These are phyloP conservation scores for Vachellia pachyceras DNA, from an alignment of 306 rosid species.

Conservation along the genomic window DNA sequence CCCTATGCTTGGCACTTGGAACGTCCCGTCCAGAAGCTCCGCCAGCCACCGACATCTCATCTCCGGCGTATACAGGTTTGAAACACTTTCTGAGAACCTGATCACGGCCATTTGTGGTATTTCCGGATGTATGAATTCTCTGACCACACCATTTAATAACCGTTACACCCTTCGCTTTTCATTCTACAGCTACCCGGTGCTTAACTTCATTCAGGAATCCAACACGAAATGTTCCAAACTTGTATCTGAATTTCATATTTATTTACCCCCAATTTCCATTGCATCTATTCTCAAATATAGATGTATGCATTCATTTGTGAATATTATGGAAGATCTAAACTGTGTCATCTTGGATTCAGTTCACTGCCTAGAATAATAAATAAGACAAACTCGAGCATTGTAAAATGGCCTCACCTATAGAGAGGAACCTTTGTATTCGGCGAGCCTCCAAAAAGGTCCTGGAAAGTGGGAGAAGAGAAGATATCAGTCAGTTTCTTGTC, in stretches of 20 bases:
- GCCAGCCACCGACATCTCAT: slow-evolving; percentile 74
- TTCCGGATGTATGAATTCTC: slow-evolving; percentile 54
- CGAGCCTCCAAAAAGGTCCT: slow-evolving; percentile 49
- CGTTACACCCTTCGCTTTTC: too few species aligned
- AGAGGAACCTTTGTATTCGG: slow-evolving; percentile 50
- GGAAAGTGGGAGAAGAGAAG: slow-evolving; percentile 57
- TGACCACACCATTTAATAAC: slow-evolving; percentile 1
- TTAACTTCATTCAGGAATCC: neutral
- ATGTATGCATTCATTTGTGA: too few species aligned
- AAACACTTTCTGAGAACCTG: slow-evolving; percentile 53
- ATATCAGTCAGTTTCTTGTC: slow-evolving; percentile 65
- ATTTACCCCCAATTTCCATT: neutral
- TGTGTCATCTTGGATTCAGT: neutral
- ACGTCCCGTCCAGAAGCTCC: slow-evolving; percentile 62
- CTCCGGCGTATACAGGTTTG: slow-evolving; percentile 65
- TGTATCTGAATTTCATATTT: neutral
- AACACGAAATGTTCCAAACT: neutral
- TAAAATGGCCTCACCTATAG: slow-evolving; percentile 53
- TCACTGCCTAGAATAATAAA: neutral
- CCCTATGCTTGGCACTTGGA: slow-evolving; percentile 60
- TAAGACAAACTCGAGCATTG: neutral
- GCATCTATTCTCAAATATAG: neutral
- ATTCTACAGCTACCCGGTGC: neutral
- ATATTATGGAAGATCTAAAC: neutral
- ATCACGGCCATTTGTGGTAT: slow-evolving; percentile 59